Base-by-base conservation (phyloP, 1,284 basidiomycete genomes). In the Melanopsichium pennsylvanicum region DNA sequence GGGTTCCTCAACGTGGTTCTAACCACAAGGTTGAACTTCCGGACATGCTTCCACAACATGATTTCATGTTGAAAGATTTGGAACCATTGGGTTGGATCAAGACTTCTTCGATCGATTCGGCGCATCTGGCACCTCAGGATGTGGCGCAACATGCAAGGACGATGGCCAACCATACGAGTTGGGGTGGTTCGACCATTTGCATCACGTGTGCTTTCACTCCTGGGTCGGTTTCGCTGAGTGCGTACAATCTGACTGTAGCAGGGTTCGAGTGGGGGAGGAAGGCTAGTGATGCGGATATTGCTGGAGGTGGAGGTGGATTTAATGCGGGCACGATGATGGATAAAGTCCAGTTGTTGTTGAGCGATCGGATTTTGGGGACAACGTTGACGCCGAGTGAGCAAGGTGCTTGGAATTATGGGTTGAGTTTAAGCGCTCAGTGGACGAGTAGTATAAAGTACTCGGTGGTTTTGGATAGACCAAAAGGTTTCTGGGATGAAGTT, bases 261-360 rank as follows among this genome's bases (percentile, higher is more conserved):
- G 96, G 96, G 15, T 98, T 98, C 81, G 96, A 99, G 81, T 98
- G 95, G 95, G 95, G 95, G 36, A 86, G 96, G 69, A 97, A 97
- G 85, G 75, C 73, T 9, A 90, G 86, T 37, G 90, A 90, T n/a
- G 86, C 89, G 40, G 92, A 92, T 72, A 90, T 92, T 73, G 85
- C 74, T 39, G 52, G 81, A 10, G 42, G 55, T 18, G 58, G 63
- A n/a, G 72, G 87, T 82, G 93, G 93, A 36, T 98, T 95, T 85
- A 97, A 95, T 81, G 90, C 93, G 22, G 70, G 74, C 5, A 55
- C 50, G 12, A 97, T 97, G 95, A 94, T 93, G 3, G 94, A 96
- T 81, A 88, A 92, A 27, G 93, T 96, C 22, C 96, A 99, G 82
- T 85, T 98, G 34, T 84, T 98, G 61, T 85, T 99, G 18, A 96